These are phyloP conservation scores for Andrographis paniculata DNA, from an alignment of 305 asterid genomes.

Conservation along the genomic window DNA sequence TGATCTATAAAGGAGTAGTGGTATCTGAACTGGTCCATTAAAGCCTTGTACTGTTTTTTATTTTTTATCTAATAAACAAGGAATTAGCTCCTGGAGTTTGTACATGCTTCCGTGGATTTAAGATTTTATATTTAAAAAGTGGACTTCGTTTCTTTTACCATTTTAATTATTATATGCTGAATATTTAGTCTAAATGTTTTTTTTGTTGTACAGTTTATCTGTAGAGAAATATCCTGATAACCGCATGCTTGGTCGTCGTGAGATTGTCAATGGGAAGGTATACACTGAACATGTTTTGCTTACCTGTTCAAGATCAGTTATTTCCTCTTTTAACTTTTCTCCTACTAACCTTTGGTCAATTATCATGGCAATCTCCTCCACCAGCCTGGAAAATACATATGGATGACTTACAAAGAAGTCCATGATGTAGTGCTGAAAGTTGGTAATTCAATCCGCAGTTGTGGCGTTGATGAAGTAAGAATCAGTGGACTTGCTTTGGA, in stretches of 20 bases:
- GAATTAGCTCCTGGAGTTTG: neutral
- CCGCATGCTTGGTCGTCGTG: conserved; percentile 85
- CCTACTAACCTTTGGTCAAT: neutral
- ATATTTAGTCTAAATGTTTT: conserved; percentile 7
- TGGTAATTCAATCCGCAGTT: conserved; percentile 82
- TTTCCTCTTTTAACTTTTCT: neutral
- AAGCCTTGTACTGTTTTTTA: neutral
- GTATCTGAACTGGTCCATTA: neutral
- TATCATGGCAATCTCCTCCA: neutral
- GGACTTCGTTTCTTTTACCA: neutral
- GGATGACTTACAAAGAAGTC: conserved; percentile 93
- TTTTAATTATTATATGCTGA: neutral
- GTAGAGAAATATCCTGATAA: conserved; percentile 81
- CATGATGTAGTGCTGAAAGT: conserved; percentile 65
- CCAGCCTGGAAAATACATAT: conserved; percentile 12
- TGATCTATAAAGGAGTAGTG: neutral
- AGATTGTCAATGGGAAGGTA: conserved; percentile 80
- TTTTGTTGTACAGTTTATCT: conserved; percentile 47
- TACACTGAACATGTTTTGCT: conserved; percentile 13
- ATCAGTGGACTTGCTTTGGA: too few relatives aligned
- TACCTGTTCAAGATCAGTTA: conserved; percentile 12
- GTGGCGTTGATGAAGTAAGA: conserved; percentile 79
- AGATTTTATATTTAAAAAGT: neutral
- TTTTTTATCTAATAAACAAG: neutral
- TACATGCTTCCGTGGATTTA: neutral